Evolutionary conservation across 768 basidiomycete genomes (phyloP), one percentile per base, ranked within the genome.

Genomic region (Mycena galopus): DNA sequence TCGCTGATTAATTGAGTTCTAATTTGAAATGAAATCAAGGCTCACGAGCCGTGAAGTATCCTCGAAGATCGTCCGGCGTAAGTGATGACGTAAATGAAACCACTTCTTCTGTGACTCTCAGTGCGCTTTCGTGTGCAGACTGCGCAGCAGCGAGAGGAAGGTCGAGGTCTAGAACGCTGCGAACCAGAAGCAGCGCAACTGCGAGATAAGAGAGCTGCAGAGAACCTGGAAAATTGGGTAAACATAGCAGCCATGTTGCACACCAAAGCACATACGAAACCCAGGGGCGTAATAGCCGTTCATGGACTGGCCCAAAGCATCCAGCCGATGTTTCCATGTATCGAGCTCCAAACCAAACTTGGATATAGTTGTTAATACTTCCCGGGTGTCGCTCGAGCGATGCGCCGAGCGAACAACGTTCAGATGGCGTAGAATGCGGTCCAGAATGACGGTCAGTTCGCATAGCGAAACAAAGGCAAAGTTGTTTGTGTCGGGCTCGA

Each of bases 161-260:
- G 50, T 75, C 74, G 19, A 72, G 50, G 53, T 75, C 74, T 1
- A 75, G 63, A 19, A 75, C 70, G 42, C 74, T 47, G 23, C 74
- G 74, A 39, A 72, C 74, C n/a, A 75, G 33, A 29, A 75, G 71
- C 8, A 72, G 64, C 2, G 74, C 74, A 10, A 75, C 74, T 2
- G 74, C 74, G 19, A 75, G 71, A 69, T 75, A 71, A 4, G 74
- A 71, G 16, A 75, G 67, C 59, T 75, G 70, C 37, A 75, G 67
- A 9, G 74, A 75, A 55, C 74, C 74, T 75, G 51, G 42, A 25
- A 57, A 65, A 50, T 10, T 27, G 33, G 1, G 37, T 53, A 9
- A 65, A 63, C n/a, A 53, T n/a, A 27, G n/a, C 30, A 59, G 19
- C 19, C 25, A 2, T 51, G 35, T 27, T 19, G 16, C 16, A 42